Conservation (phyloP, 257 asterid species). For the Cynanchum wilfordii region DNA sequence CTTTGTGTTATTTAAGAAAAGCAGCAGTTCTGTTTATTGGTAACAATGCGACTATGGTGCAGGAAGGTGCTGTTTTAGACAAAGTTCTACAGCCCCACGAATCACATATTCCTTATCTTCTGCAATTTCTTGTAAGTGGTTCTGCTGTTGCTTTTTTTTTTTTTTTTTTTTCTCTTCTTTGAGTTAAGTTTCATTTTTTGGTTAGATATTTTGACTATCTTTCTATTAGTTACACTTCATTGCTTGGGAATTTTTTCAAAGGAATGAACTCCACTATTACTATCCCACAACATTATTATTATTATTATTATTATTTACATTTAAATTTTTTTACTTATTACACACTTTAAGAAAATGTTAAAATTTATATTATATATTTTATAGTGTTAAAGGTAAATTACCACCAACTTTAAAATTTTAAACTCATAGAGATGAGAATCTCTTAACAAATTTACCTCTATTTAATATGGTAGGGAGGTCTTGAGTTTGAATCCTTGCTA, state of each 20-base stretch:
- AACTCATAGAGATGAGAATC: too few species aligned
- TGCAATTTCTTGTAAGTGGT: constrained; percentile 77
- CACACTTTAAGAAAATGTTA: too few species aligned
- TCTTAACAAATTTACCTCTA: too few species aligned
- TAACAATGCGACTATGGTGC: constrained; percentile 20
- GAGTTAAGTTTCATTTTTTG: background rate
- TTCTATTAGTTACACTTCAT: background rate
- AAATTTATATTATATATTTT: too few species aligned
- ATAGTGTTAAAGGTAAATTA: too few species aligned
- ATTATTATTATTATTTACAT: too few species aligned
- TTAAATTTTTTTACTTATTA: too few species aligned
- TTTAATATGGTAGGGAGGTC: too few species aligned
- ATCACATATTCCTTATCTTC: constrained; percentile 91
- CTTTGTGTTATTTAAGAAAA: background rate
- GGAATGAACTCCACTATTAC: background rate
- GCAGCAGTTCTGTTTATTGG: background rate
- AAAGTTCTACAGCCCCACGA: constrained; percentile 81
- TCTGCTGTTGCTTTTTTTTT: background rate
- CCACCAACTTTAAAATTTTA: too few species aligned
- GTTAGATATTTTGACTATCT: background rate
- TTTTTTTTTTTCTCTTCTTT: background rate
- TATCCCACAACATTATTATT: background rate
- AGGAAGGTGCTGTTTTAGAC: constrained; percentile 77
- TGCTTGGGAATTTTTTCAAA: background rate
- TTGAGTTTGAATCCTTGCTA: too few species aligned